Percentiles rank a stretch among this genome's conserved stretches.
Evolutionary conservation across 352 stramenopile species (phyloP).

Genomic region (Phytophthora lateralis): DNA sequence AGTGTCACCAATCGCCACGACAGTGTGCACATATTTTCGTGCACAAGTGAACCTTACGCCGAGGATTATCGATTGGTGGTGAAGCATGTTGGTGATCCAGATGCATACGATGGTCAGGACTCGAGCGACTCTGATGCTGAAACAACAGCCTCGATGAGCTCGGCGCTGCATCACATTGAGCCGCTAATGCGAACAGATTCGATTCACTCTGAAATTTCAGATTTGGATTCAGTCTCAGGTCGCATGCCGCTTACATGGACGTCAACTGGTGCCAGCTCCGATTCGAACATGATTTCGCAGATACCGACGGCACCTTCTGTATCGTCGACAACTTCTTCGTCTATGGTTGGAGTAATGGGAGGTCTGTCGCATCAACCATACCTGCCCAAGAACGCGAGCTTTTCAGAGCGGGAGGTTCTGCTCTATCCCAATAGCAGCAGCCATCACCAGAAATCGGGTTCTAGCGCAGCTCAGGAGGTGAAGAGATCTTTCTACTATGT

Average conservation of each 20-base stretch:
- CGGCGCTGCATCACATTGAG: constrained; percentile 43
- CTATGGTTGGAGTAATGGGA: constrained; percentile 28
- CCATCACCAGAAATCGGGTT: constrained; percentile 15
- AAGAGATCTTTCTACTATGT: constrained; percentile 82
- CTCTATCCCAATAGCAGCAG: constrained; percentile 41
- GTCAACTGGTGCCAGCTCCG: constrained; percentile 43
- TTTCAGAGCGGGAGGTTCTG: constrained; percentile 65
- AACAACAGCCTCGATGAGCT: constrained; percentile 43
- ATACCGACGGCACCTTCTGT: constrained; percentile 28
- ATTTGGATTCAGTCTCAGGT: constrained; percentile 60
- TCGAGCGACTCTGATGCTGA: constrained; percentile 47
- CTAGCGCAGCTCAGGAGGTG: constrained; percentile 19
- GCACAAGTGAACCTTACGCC: constrained; percentile 7
- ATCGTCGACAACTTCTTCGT: constrained; percentile 40
- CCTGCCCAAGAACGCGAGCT: constrained; percentile 29
- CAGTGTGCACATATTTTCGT: constrained; percentile 6
- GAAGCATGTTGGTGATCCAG: constrained; percentile 23
- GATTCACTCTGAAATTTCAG: constrained; percentile 75
- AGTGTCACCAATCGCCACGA: constrained; percentile 18
- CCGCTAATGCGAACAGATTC: constrained; percentile 57
- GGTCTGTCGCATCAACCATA: constrained; percentile 24
- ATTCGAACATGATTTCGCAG: constrained; percentile 36
- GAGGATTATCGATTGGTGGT: constrained; percentile 38
- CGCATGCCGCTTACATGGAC: constrained; percentile 41
- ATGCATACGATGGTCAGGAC: constrained; percentile 23